Evolutionary conservation across 2,329 filamentous ascomycete species (phyloP).

Genomic region (Coleophoma eucalyptorum): DNA sequence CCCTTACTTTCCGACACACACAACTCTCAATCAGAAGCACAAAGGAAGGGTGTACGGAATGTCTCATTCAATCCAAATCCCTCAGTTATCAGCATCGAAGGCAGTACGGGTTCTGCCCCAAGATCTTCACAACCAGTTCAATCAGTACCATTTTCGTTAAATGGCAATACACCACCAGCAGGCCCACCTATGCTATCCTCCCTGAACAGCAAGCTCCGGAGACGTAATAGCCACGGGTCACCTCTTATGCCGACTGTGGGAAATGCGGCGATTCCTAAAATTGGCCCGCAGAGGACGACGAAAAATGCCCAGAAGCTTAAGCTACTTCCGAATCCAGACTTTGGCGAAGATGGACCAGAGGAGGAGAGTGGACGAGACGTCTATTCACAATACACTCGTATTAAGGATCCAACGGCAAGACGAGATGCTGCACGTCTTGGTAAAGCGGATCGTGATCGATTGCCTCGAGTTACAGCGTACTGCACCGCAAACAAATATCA

Average conservation of each 20-base stretch:
- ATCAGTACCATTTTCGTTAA: conserved; percentile 26
- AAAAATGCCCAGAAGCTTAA: conserved; percentile 97
- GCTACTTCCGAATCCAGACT: conserved; percentile 86
- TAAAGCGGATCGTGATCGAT: conserved; percentile 82
- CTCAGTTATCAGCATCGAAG: conserved; percentile 56
- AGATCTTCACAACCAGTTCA: conserved; percentile 28
- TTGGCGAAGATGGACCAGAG: conserved; percentile 71
- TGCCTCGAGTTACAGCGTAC: conserved; percentile 93
- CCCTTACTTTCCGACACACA: conserved; percentile 15
- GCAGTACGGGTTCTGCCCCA: conserved; percentile 40
- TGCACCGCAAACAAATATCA: conserved; percentile 92
- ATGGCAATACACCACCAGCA: conserved; percentile 14
- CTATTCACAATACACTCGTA: conserved; percentile 95
- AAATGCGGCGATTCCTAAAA: conserved; percentile 52
- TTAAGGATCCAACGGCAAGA: conserved; percentile 92
- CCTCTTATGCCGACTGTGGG: conserved; percentile 30
- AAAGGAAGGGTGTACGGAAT: conserved; percentile 36
- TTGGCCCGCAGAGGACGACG: conserved; percentile 90
- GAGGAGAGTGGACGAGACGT: conserved; percentile 94
- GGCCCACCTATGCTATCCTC: conserved; percentile 66
- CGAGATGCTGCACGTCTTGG: conserved; percentile 88
- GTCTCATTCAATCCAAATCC: conserved; percentile 77
- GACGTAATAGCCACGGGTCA: conserved; percentile 76
- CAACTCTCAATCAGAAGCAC: conserved; percentile 8
- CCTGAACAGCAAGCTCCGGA: conserved; percentile 81